Evolutionary conservation across 2,329 filamentous ascomycete genomes (phyloP), one percentile per base, ranked within the genome.

Genomic region (Aspergillus eucalypticola): DNA sequence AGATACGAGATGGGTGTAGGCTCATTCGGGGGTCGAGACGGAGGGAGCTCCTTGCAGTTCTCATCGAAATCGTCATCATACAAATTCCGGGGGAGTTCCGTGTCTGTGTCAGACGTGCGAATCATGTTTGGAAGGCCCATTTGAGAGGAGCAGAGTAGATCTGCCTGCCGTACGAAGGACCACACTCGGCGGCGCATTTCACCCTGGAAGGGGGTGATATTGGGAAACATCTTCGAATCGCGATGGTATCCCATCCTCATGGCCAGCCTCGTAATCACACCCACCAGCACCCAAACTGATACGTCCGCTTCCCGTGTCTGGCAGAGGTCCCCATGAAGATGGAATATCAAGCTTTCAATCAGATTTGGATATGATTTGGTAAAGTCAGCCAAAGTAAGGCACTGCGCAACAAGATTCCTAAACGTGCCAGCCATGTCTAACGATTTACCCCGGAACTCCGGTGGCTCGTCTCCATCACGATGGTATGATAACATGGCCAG

Each of bases 51-150:
- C 27, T 74, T 74, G 48, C 78, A 81, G 60, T 84, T 75, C 70
- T 86, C 82, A 62, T 81, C 79, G 64, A 90, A 88, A 68, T 90
- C 88, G 32, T 86, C 83, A 69, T 91, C 88, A 55, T 84, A 79
- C 32, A 90, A 71, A 70, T 90, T 90, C 32, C 81, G 78, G 15
- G 88, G 88, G 19, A 86, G 72, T 1, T 80, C 75, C 0, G 86
- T 88, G 68, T 90, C 88, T 50, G 82, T 84, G 61, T 89, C 87
- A 38, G 87, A 83, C 23, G 82, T 79, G 59, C 86, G 81, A 48
- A 89, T 79, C 84, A 90, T 88, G 67, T 83, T 83, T 2, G 88
- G 88, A 56, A 91, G 77, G 2, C 88, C 88, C 61, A 89, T 81
- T 68, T 90, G 87, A 68, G 89, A 89, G 1, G 86, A 84, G 25